These are phyloP conservation scores for Aspergillus oerlinghausenensis DNA, from an alignment of 2,329 filamentous ascomycete genomes.

Conservation along the genomic window DNA sequence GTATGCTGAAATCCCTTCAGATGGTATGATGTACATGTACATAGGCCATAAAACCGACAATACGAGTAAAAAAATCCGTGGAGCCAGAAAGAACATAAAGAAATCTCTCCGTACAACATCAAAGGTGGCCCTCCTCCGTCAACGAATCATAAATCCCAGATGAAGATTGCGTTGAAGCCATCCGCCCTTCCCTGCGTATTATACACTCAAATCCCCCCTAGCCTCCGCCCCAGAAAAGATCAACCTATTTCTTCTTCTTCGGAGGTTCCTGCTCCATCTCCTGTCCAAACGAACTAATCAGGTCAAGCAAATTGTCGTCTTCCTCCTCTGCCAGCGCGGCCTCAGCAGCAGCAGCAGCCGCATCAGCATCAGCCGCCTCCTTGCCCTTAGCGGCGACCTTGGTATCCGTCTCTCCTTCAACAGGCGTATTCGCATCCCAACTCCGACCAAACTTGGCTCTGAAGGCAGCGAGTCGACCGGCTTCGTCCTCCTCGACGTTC, in stretches of 20 bases:
- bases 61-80: not conserved
- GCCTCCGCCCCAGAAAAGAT: not conserved
- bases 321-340: constrained; percentile 44
- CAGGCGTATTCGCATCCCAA: constrained; percentile 61
- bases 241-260: constrained; percentile 28
- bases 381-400: constrained; percentile 10
- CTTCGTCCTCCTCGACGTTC: constrained; percentile 93
- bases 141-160: not conserved
- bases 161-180: not conserved
- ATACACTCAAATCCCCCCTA: constrained; percentile 11
- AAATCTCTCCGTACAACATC: not conserved
- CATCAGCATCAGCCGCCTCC: constrained; percentile 24
- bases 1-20: constrained; percentile 8
- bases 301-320: constrained; percentile 54
- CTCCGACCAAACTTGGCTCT: constrained; percentile 75
- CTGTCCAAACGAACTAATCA: constrained; percentile 50
- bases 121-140: not conserved
- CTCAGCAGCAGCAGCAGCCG: constrained; percentile 35
- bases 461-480: constrained; percentile 82
- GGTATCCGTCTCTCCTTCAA: constrained; percentile 26
- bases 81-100: not conserved
- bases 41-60: constrained; percentile 5
- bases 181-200: constrained; percentile 4
- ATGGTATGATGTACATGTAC: constrained; percentile 16
- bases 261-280: constrained; percentile 31